phyloP scores from a whole-genome alignment of 2,329 filamentous ascomycete genomes.

The Trichoderma breve region DNA sequence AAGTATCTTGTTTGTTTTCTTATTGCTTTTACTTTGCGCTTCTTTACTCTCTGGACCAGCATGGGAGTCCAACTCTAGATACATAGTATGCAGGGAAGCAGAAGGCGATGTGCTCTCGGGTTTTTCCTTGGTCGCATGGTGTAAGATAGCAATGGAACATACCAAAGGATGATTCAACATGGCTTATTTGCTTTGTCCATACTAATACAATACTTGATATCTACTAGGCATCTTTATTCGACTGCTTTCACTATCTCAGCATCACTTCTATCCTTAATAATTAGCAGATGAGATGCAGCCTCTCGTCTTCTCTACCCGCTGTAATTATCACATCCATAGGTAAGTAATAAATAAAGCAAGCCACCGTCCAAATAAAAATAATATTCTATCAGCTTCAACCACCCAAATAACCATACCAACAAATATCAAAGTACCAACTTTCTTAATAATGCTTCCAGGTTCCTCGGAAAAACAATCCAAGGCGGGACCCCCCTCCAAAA shows the following conservation, averaged over 20 bases:
- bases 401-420: neutral
- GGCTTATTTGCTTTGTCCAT: neutral
- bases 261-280: neutral
- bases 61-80: neutral
- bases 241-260: neutral
- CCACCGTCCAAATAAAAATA: neutral
- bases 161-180: neutral
- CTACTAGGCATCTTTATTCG: neutral
- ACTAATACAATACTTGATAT: neutral
- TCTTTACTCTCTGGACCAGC: neutral
- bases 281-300: neutral
- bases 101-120: neutral
- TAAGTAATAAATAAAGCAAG: neutral
- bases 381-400: neutral
- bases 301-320: neutral
- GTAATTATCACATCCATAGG: neutral
- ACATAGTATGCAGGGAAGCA: neutral
- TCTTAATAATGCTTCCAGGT: neutral
- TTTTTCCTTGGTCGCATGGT: neutral
- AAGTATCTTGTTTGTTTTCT: neutral
- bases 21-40: neutral
- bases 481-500: neutral
- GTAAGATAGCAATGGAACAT: constrained; percentile 5
- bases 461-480: neutral
- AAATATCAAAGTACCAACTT: neutral